Evolutionary conservation across 495 filamentous ascomycete genomes (phyloP), one percentile per base, ranked within the genome.

Genomic region (Hyaloscypha hepaticicola): DNA sequence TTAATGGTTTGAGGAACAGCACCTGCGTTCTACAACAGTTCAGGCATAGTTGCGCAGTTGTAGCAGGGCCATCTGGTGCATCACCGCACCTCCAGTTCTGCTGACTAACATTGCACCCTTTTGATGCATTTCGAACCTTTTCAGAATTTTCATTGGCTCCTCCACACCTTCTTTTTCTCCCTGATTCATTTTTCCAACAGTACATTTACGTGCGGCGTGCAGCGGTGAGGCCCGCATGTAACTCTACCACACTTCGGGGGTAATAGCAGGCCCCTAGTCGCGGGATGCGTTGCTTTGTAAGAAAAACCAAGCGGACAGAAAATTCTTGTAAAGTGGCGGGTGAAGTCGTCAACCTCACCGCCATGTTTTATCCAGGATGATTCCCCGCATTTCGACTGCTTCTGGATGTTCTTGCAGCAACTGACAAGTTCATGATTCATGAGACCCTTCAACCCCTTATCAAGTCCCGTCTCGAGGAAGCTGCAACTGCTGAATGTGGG

Each of bases 361-460:
- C 53, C 29, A 57, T 34, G 26, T 57, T 57, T 57, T 57, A 21
- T 26, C 29, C 4, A 33, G 29, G 25, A 21, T 33, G 25, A 24
- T 57, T 57, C 53, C 53, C 53, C 53, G 27, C 53, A 26, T 57
- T 57, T 57, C 53, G 53, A 14, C 53, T 57, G 3, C 53, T 29
- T 57, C 53, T 57, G 53, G 53, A 33, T 21, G 28, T 29, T 57
- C n/a, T 14, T 28, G 53, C 26, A 57, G 7, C 22, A 16, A 16
- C 38, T 45, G 38, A 9, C 14, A 16, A 12, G 12, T 1, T 19
- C 38, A 19, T 19, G 3, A 19, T 57, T 33, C 53, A 57, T 33
- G 53, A 57, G 53, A 57, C 53, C 49, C n/a, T n/a, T n/a, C n/a
- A n/a, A 57, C 53, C 1, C 1, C 38, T 45, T 27, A 25, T 21